phyloP scores from a whole-genome alignment of 1,284 basidiomycete genomes.

The Abortiporus biennis region DNA sequence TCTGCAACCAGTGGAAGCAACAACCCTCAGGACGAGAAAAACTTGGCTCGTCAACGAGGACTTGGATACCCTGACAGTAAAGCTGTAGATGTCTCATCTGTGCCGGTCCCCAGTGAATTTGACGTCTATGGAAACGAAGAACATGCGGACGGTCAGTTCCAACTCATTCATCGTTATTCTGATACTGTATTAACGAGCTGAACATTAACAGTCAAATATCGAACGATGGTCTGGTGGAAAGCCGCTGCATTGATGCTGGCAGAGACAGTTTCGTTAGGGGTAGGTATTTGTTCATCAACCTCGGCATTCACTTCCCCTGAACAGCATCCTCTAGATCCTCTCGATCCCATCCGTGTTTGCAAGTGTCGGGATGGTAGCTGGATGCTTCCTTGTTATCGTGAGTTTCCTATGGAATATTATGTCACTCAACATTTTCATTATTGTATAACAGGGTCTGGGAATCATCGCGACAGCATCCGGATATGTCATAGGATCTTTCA shows the following conservation, averaged over 20 bases:
- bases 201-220: conserved; percentile 22
- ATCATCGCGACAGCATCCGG: conserved; percentile 22
- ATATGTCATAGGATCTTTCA: conserved; percentile 24
- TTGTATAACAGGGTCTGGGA: conserved; percentile 18
- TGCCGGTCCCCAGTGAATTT: conserved; percentile 5
- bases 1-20: too few relatives aligned
- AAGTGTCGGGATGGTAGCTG: conserved; percentile 24
- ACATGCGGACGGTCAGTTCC: conserved; percentile 10
- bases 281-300: conserved; percentile 8
- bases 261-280: conserved; percentile 26
- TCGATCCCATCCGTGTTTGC: conserved; percentile 26
- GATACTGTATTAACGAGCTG: neutral
- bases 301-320: neutral
- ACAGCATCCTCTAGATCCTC: conserved; percentile 16
- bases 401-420: neutral
- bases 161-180: neutral
- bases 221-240: conserved; percentile 30
- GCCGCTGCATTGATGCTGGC: conserved; percentile 28
- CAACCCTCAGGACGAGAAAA: too few relatives aligned
- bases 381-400: conserved; percentile 23
- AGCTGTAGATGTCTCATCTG: too few relatives aligned
- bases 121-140: conserved; percentile 15
- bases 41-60: too few relatives aligned
- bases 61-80: too few relatives aligned
- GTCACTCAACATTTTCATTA: neutral